These are phyloP conservation scores for Apiospora malaysiana DNA, from an alignment of 2,329 filamentous ascomycete genomes.

Conservation along the genomic window DNA sequence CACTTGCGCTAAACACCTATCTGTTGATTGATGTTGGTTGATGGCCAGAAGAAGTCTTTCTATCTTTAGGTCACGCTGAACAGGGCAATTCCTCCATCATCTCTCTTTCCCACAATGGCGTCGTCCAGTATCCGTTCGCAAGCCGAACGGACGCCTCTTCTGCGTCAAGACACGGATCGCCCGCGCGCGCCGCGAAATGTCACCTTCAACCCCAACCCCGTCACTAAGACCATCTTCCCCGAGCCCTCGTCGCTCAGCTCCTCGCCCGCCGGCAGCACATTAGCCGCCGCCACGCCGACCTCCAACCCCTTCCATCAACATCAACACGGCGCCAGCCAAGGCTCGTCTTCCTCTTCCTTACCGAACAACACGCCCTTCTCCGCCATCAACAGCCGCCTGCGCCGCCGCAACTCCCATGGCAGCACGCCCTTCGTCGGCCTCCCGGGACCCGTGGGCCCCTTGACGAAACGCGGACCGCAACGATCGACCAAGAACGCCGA, in stretches of 20 bases:
- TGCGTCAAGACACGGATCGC: conserved; percentile 41
- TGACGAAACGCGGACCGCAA: conserved; percentile 87
- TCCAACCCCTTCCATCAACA: conserved; percentile 39
- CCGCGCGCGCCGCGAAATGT: conserved; percentile 66
- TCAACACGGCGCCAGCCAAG: conserved; percentile 44
- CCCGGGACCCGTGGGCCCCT: conserved; percentile 41
- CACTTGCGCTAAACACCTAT: conserved; percentile 1
- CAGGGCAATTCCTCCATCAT: neutral
- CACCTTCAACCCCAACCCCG: conserved; percentile 76
- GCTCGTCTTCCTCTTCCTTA: conserved; percentile 37
- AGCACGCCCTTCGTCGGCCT: conserved; percentile 53
- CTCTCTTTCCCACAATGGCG: conserved; percentile 30
- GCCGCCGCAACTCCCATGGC: conserved; percentile 84
- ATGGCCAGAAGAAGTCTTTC: neutral
- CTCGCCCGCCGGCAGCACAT: conserved; percentile 35
- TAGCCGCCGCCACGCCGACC: conserved; percentile 40
- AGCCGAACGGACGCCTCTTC: conserved; percentile 40
- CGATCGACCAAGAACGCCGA: conserved; percentile 94
- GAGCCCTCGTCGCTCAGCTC: conserved; percentile 44
- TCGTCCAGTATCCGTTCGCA: conserved; percentile 28
- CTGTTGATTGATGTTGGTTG: neutral
- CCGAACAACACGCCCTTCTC: conserved; percentile 60
- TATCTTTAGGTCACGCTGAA: neutral
- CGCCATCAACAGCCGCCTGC: conserved; percentile 84
- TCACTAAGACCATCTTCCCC: conserved; percentile 65